Conservation (phyloP, 257 asterid species). For the Nicotiana obtusifolia region DNA sequence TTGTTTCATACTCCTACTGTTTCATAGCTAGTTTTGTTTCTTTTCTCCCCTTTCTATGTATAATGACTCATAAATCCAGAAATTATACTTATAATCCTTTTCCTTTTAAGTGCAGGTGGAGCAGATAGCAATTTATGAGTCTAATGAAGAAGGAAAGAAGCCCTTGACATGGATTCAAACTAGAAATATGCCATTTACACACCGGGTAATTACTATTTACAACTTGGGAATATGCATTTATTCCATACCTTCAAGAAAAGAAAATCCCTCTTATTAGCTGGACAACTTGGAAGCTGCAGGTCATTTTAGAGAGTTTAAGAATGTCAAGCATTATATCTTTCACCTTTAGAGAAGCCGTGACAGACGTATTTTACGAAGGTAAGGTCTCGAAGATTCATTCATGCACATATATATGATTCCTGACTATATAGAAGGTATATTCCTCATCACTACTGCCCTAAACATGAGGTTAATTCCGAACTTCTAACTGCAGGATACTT, state of each 20-base stretch:
- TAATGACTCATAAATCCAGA: too few species aligned
- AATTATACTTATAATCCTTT: background rate
- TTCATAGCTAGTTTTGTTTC: background rate
- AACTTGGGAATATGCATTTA: too few species aligned
- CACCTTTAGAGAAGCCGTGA: conserved; percentile 91
- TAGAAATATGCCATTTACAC: conserved; percentile 72
- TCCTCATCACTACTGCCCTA: too few species aligned
- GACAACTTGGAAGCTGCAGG: conserved; percentile 28
- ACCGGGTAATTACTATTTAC: conserved; percentile 38
- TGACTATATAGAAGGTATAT: too few species aligned
- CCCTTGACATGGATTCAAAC: conserved; percentile 64
- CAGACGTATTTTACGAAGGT: conserved; percentile 80
- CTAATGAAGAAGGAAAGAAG: conserved; percentile 43
- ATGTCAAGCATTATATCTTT: conserved; percentile 86
- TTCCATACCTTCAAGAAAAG: background rate
- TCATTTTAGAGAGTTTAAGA: conserved; percentile 76
- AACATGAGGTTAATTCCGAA: too few species aligned
- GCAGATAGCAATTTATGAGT: conserved; percentile 41
- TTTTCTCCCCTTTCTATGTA: background rate
- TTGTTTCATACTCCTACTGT: background rate
- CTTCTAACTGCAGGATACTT: conserved; percentile 47
- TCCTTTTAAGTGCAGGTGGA: conserved; percentile 39
- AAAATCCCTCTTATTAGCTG: background rate
- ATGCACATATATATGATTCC: background rate
- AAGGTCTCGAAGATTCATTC: background rate